Base-by-base conservation (phyloP, 768 basidiomycete species). In the Panus rudis region DNA sequence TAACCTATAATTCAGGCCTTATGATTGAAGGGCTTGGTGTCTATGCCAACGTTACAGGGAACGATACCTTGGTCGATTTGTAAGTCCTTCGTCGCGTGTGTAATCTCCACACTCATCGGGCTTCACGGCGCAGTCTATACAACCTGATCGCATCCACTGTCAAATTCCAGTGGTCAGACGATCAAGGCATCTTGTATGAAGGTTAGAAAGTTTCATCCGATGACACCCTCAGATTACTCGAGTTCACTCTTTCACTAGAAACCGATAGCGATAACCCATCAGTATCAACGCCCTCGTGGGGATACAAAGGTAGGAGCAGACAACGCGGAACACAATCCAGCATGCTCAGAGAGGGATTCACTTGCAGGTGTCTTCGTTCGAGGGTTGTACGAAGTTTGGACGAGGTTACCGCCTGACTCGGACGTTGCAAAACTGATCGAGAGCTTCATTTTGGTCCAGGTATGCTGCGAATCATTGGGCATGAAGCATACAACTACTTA, bases 351-450 rank as follows among this genome's bases (percentile, higher is more conserved):
- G 12, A 8, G 20, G 10, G 10, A 10, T 8, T 37, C 12, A 37
- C 13, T 12, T 19, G 35, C 35, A 37, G 35, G 13, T 22, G 14
- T 42, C 28, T 42, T 31, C 12, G 35, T 42, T 19, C 28, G 41
- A 19, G 41, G 41, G 4, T 23, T 42, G 6, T 26, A 32, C 31
- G 41, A 42, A 34, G 41, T 32, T 6, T 34, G 41, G 32, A 19
- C 41, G 11, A 28, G 32, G 30, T 17, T 42, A 32, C 30, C 31
- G 22, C 32, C 41, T 10, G 20, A 20, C 8, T 42, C 31, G 6
- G 30, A 5, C 4, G 5, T 21, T 42, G 41, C 41, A 11, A 31
- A 34, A 7, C 27, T 8, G 10, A 42, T 42, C n/a, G 8, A 42
- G 20, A 22, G 30, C 20, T 42, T 20, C 22, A 11, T 42, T 8